Percentiles rank a stretch among this genome's conserved stretches.
Conservation (phyloP, 495 filamentous ascomycete genomes). For the Viridothelium virens region DNA sequence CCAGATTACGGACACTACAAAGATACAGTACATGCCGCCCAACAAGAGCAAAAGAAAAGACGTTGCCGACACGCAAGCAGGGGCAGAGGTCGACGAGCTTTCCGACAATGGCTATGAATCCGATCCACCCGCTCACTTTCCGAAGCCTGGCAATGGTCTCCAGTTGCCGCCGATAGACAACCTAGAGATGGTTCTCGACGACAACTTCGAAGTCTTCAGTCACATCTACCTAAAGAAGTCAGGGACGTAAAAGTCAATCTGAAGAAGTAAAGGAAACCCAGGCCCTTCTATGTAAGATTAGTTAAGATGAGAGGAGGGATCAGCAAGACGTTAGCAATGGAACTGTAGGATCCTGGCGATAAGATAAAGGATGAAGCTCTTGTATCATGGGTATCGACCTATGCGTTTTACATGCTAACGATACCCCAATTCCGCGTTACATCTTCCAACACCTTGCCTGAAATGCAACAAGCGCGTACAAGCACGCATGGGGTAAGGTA, state of each 20-base stretch:
- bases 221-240: conserved; percentile 22
- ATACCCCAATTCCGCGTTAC: background rate
- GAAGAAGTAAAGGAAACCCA: background rate
- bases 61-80: conserved; percentile 2
- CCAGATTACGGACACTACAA: too few relatives aligned
- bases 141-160: conserved; percentile 36
- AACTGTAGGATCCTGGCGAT: background rate
- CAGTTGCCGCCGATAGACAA: conserved; percentile 36
- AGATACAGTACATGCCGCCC: background rate
- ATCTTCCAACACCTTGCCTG: background rate
- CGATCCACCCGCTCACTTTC: conserved; percentile 34
- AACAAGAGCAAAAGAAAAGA: conserved; percentile 14
- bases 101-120: conserved; percentile 30
- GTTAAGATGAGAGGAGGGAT: background rate
- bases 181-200: conserved; percentile 36
- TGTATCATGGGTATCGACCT: background rate
- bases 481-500: background rate
- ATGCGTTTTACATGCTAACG: background rate
- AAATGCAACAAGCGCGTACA: background rate
- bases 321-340: background rate
- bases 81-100: conserved; percentile 15
- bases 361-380: too few relatives aligned
- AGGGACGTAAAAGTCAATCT: too few relatives aligned
- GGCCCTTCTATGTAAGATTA: background rate
- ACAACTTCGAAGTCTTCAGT: conserved; percentile 36